Evolutionary conservation across 371 early-diverging fungal species (phyloP).

Genomic region (Saksenaea vasiformis): DNA sequence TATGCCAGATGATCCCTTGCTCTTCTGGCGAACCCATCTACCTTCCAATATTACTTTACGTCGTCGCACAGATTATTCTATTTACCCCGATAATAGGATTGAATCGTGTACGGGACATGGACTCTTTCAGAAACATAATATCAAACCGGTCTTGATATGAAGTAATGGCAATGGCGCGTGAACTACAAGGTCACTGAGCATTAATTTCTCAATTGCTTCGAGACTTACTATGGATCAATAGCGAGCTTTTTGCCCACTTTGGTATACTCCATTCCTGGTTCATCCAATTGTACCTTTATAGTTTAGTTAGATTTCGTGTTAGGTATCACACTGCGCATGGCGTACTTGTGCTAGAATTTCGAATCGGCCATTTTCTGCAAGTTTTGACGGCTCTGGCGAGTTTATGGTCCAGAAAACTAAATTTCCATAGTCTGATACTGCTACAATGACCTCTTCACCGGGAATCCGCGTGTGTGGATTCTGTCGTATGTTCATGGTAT

Average conservation of each 20-base stretch:
- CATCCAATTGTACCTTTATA: conserved; percentile 28
- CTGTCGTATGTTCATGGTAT: conserved; percentile 14
- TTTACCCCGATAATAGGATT: conserved; percentile 41
- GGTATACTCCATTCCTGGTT: conserved; percentile 39
- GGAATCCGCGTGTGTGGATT: conserved; percentile 24
- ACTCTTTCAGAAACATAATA: conserved; percentile 31
- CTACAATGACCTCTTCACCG: conserved; percentile 37
- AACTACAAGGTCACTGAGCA: conserved; percentile 13
- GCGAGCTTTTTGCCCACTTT: conserved; percentile 39
- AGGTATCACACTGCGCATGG: neutral
- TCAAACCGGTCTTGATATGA: conserved; percentile 46
- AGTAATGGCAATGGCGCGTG: conserved; percentile 43
- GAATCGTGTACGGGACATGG: conserved; percentile 30
- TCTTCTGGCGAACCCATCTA: conserved; percentile 37
- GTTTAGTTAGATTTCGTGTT: neutral
- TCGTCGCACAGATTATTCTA: neutral
- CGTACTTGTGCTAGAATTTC: conserved; percentile 37
- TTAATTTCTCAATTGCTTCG: neutral
- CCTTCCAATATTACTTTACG: neutral
- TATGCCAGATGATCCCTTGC: conserved; percentile 51
- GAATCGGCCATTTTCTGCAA: conserved; percentile 24
- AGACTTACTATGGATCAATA: conserved; percentile 42
- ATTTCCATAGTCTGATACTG: conserved; percentile 44
- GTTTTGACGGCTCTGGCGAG: neutral
- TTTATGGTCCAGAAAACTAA: conserved; percentile 33